phyloP scores from a whole-genome alignment of 2,329 filamentous ascomycete genomes.

The Colletotrichum nymphaeae region DNA sequence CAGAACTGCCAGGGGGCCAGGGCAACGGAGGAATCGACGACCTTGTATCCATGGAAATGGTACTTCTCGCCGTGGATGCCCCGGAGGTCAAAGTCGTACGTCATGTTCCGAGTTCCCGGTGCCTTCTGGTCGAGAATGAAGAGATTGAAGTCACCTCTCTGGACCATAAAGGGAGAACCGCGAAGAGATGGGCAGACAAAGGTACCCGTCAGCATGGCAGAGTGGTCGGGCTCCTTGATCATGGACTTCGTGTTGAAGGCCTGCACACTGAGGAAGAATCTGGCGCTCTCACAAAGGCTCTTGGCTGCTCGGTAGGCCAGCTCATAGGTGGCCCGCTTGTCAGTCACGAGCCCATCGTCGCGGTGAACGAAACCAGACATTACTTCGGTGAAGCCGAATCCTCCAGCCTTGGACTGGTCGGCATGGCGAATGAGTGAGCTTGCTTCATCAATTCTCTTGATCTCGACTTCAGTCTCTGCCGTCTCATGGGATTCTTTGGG shows the following conservation, averaged over 20 bases:
- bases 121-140: constrained; percentile 65
- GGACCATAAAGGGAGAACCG: constrained; percentile 71
- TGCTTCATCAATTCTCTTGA: constrained; percentile 48
- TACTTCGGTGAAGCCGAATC: constrained; percentile 72
- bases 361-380: constrained; percentile 72
- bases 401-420: constrained; percentile 55
- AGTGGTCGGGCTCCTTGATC: constrained; percentile 59
- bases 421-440: constrained; percentile 54
- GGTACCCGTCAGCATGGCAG: constrained; percentile 67
- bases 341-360: constrained; percentile 51
- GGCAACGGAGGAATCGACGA: constrained; percentile 69
- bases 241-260: constrained; percentile 63
- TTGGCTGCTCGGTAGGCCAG: constrained; percentile 63
- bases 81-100: constrained; percentile 71
- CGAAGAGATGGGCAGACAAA: constrained; percentile 66
- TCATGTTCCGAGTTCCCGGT: constrained; percentile 68
- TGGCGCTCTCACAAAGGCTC: constrained; percentile 65
- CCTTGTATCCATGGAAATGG: constrained; percentile 72
- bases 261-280: constrained; percentile 70
- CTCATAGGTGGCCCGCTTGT: constrained; percentile 63
- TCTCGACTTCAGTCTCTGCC: constrained; percentile 47
- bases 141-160: constrained; percentile 66
- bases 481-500: constrained; percentile 31
- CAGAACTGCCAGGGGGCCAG: constrained; percentile 68
- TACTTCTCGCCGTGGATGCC: constrained; percentile 63